These are phyloP conservation scores for Syzygium oleosum DNA, from an alignment of 345 rosid species.

Conservation along the genomic window DNA sequence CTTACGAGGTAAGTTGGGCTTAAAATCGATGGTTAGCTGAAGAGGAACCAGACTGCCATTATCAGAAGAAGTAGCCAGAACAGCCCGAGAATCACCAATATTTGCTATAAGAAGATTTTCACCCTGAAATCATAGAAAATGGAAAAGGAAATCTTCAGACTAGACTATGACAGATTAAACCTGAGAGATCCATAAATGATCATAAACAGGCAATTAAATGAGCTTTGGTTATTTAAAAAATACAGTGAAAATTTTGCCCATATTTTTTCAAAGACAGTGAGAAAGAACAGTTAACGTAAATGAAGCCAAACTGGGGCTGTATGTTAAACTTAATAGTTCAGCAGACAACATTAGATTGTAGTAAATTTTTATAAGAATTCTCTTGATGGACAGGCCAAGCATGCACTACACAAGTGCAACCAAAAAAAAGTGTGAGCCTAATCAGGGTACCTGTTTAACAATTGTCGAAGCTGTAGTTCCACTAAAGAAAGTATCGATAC, in stretches of 20 bases:
- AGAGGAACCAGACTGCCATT: conserved; percentile 48
- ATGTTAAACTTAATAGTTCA: neutral
- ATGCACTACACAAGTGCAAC: neutral
- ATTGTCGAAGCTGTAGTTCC: conserved; percentile 72
- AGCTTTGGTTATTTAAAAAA: neutral
- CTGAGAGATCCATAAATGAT: neutral
- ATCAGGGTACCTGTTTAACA: conserved; percentile 56
- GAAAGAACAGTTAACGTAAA: neutral
- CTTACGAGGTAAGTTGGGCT: conserved; percentile 80
- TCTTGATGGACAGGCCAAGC: neutral
- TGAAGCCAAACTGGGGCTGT: neutral
- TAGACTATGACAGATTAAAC: neutral
- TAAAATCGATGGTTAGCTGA: conserved; percentile 77
- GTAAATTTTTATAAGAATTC: neutral
- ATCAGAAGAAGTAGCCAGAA: conserved; percentile 50
- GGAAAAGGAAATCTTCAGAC: neutral
- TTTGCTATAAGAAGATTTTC: conserved; percentile 63
- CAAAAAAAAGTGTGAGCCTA: neutral
- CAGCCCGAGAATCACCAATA: conserved; percentile 82
- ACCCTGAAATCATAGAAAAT: conserved; percentile 21
- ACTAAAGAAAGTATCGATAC: conserved; percentile 60
- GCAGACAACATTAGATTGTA: neutral
- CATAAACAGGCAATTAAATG: neutral
- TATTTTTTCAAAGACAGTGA: neutral
- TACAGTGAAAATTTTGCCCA: neutral